Evolutionary conservation across 805 yeast genomes (phyloP).

Genomic region (Wickerhamiella azymoides): DNA sequence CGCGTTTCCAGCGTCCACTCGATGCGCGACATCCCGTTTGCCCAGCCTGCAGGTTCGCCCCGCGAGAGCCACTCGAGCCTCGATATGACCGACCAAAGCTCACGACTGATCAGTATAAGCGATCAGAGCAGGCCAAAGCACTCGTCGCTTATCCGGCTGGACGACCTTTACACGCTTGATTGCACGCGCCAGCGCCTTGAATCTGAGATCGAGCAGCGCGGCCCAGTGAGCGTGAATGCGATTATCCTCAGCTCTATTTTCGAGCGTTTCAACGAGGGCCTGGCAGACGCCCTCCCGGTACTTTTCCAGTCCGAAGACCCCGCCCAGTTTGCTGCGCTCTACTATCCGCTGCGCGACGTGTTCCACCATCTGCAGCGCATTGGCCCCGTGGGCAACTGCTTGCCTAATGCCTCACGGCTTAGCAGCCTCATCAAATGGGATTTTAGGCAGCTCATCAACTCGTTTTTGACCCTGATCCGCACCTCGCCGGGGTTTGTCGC

Average conservation of each 20-base stretch:
- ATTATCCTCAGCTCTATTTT: slow-evolving; percentile 8
- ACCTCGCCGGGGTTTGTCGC: slow-evolving; percentile 26
- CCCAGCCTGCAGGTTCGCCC: not conserved
- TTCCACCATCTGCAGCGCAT: slow-evolving; percentile 8
- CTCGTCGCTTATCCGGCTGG: slow-evolving; percentile 4
- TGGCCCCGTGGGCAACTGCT: slow-evolving; percentile 12
- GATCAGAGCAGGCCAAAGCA: slow-evolving; percentile 4
- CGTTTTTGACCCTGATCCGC: slow-evolving; percentile 23
- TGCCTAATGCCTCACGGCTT: slow-evolving; percentile 6
- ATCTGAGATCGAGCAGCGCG: not conserved
- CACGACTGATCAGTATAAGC: slow-evolving; percentile 5
- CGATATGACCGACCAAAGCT: not conserved
- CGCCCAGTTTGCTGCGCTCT: slow-evolving; percentile 10
- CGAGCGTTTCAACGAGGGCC: slow-evolving; percentile 7
- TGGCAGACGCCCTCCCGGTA: not conserved
- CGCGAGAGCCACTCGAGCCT: not conserved
- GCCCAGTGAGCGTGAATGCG: slow-evolving; percentile 6
- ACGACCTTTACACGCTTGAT: slow-evolving; percentile 3
- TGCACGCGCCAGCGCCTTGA: not conserved
- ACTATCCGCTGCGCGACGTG: slow-evolving; percentile 17
- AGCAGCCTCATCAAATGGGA: slow-evolving; percentile 17
- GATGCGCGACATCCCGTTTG: slow-evolving; percentile 19
- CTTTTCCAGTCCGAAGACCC: slow-evolving; percentile 10
- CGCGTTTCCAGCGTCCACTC: slow-evolving; percentile 15
- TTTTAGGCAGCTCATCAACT: slow-evolving; percentile 22